These are phyloP conservation scores for Silene latifolia DNA, from an alignment of 148 eudicot species.

Conservation along the genomic window DNA sequence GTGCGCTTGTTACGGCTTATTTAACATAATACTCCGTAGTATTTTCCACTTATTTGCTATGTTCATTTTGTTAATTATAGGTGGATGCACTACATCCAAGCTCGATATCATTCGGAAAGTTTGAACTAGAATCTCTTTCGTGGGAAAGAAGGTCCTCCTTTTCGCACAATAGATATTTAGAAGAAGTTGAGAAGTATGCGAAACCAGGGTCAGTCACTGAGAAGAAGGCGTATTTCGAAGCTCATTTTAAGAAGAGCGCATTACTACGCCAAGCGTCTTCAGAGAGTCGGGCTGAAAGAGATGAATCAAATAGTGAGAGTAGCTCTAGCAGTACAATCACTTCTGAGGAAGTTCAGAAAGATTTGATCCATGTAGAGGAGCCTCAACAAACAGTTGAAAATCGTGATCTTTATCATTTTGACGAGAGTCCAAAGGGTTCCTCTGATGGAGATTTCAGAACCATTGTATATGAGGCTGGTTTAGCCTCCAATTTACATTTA, in stretches of 20 bases:
- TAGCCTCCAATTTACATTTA: background rate
- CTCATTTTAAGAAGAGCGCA: slow-evolving; percentile 61
- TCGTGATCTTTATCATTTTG: slow-evolving; percentile 19
- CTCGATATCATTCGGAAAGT: slow-evolving; percentile 78
- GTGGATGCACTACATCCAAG: slow-evolving; percentile 61
- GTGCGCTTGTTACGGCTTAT: too few relatives aligned
- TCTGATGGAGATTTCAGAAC: slow-evolving; percentile 9
- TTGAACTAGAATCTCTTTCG: slow-evolving; percentile 56
- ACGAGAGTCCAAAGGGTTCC: slow-evolving; percentile 31
- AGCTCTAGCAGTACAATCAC: slow-evolving; percentile 23
- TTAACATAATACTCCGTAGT: too few relatives aligned
- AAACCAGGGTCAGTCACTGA: slow-evolving; percentile 78
- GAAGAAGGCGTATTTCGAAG: slow-evolving; percentile 74
- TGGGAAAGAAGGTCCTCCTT: slow-evolving; percentile 88
- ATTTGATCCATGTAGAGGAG: slow-evolving; percentile 16
- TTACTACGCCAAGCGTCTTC: slow-evolving; percentile 44
- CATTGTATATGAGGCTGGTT: background rate
- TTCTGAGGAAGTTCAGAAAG: slow-evolving; percentile 15
- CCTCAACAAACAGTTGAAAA: slow-evolving; percentile 23
- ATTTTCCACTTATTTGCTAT: too few relatives aligned
- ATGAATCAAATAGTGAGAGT: slow-evolving; percentile 32
- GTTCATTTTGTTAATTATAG: slow-evolving; percentile 21
- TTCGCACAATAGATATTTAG: slow-evolving; percentile 70
- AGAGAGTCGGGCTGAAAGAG: too few relatives aligned
- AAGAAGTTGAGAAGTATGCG: slow-evolving; percentile 68